Percentiles rank a stretch among this genome's conserved stretches.
Evolutionary conservation across 2,329 filamentous ascomycete genomes (phyloP).

Genomic region (Trichoderma polysporum): DNA sequence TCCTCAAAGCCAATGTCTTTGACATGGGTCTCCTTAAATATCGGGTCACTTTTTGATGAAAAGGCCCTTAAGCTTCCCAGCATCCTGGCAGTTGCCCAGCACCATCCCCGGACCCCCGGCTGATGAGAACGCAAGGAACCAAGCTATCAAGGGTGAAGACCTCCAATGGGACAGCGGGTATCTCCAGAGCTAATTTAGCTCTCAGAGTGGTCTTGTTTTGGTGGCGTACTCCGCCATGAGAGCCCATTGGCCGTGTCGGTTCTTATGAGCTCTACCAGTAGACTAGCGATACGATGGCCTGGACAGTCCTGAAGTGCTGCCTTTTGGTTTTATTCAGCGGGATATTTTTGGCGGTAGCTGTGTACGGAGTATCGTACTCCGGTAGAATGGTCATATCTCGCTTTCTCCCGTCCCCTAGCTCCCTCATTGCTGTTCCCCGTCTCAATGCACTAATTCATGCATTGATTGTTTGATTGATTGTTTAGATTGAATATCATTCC

Average conservation of each 20-base stretch:
- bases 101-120: slow-evolving; percentile 1
- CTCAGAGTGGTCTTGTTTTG: not conserved
- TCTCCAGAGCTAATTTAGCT: slow-evolving; percentile 18
- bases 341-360: not conserved
- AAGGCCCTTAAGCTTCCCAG: not conserved
- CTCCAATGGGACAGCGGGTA: slow-evolving; percentile 15
- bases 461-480: not conserved
- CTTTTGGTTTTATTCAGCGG: not conserved
- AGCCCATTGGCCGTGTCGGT: slow-evolving; percentile 9
- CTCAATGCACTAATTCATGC: not conserved
- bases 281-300: not conserved
- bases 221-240: slow-evolving; percentile 5
- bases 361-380: not conserved
- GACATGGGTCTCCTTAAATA: slow-evolving; percentile 15
- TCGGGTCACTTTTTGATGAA: slow-evolving; percentile 16
- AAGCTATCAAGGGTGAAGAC: slow-evolving; percentile 5
- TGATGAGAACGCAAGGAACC: not conserved
- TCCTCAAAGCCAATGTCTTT: slow-evolving; percentile 1
- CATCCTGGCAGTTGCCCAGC: slow-evolving; percentile 1
- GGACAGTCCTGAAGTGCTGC: not conserved
- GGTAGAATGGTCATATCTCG: not conserved
- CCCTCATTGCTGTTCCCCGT: not conserved
- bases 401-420: too few species aligned
- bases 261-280: not conserved
- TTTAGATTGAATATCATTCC: not conserved